Evolutionary conservation across 1,139 yeast species (phyloP).

Genomic region (Geotrichum klebahnii): DNA sequence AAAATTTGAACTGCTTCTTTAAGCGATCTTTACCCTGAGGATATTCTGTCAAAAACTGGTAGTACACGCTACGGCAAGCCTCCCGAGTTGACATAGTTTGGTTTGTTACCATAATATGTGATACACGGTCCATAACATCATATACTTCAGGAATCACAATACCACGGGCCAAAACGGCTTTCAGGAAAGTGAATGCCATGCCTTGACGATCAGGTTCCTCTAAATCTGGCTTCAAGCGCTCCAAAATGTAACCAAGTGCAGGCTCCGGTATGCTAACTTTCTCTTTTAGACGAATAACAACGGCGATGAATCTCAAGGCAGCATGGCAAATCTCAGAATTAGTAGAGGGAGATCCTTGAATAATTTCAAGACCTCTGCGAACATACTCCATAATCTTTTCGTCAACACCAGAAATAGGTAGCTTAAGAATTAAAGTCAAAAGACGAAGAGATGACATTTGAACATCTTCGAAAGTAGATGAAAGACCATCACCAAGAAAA

Average conservation of each 20-base stretch:
- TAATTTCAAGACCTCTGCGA: slow-evolving; percentile 55
- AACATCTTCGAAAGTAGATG: slow-evolving; percentile 70
- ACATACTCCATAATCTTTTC: slow-evolving; percentile 39
- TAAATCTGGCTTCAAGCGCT: slow-evolving; percentile 78
- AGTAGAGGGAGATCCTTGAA: slow-evolving; percentile 75
- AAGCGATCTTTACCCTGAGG: slow-evolving; percentile 88
- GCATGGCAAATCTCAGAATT: slow-evolving; percentile 80
- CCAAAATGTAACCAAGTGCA: slow-evolving; percentile 70
- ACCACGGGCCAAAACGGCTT: slow-evolving; percentile 68
- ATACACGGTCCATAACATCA: slow-evolving; percentile 77
- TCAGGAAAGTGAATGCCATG: slow-evolving; percentile 76
- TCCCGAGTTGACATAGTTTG: slow-evolving; percentile 81
- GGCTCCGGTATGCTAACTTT: slow-evolving; percentile 64
- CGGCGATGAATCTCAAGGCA: slow-evolving; percentile 67
- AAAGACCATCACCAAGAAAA: slow-evolving; percentile 51
- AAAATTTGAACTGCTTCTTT: slow-evolving; percentile 74
- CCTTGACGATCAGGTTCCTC: slow-evolving; percentile 91
- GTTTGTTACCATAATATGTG: slow-evolving; percentile 85
- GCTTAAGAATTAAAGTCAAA: slow-evolving; percentile 54
- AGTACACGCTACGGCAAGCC: slow-evolving; percentile 77
- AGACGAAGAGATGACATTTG: slow-evolving; percentile 64
- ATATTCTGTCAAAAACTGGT: slow-evolving; percentile 85
- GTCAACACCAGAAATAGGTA: slow-evolving; percentile 58
- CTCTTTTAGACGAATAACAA: slow-evolving; percentile 65
- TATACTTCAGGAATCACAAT: slow-evolving; percentile 82